Conservation (phyloP, 1,284 basidiomycete species). For the Microbotryomycetes sp. region DNA sequence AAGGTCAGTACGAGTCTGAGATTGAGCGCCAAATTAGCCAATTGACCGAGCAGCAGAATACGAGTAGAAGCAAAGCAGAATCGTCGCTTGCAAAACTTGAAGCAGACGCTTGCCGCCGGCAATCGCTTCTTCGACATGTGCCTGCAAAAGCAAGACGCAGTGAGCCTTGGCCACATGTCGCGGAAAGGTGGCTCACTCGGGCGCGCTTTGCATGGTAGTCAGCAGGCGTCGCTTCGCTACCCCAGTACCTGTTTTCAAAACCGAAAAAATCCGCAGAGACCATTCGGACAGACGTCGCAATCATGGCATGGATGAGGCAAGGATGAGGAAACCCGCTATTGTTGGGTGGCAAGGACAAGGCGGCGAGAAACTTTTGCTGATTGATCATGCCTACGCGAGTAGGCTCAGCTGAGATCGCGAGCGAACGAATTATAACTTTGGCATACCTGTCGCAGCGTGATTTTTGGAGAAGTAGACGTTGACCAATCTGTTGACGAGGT, state of each 20-base stretch:
- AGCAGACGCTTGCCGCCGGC: constrained; percentile 67
- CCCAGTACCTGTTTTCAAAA: constrained; percentile 29
- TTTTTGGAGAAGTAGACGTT: constrained; percentile 29
- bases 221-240: constrained; percentile 48
- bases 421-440: not conserved
- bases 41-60: constrained; percentile 63
- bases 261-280: constrained; percentile 50
- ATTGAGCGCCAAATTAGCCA: not conserved
- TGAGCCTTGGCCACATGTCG: not conserved
- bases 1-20: not conserved
- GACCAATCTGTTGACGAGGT: constrained; percentile 24
- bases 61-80: constrained; percentile 74
- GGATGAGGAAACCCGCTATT: constrained; percentile 71
- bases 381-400: constrained; percentile 51
- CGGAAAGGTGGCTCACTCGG: constrained; percentile 1
- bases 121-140: constrained; percentile 75
- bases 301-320: constrained; percentile 73
- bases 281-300: constrained; percentile 75
- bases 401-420: not conserved
- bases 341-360: constrained; percentile 63
- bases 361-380: constrained; percentile 64
- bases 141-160: constrained; percentile 49
- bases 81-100: constrained; percentile 71
- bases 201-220: constrained; percentile 65
- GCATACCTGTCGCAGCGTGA: constrained; percentile 10